phyloP scores from a whole-genome alignment of 345 rosid genomes.

The Citrus hindsii region DNA sequence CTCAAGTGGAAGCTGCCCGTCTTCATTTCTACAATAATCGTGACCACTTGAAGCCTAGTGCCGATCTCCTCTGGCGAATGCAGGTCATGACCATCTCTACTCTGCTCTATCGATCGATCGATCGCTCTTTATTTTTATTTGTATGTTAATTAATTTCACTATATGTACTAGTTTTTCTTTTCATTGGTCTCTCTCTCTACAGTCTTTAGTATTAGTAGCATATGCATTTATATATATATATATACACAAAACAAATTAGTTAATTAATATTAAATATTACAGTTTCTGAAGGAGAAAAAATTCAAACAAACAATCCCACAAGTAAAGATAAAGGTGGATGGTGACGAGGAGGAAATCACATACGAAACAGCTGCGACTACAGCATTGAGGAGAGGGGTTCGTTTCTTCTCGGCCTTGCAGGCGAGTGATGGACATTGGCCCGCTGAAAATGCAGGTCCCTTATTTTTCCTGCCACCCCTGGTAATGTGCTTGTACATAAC shows the following conservation, averaged over 20 bases:
- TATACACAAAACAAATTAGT: no score
- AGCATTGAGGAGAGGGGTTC: slow-evolving; percentile 25
- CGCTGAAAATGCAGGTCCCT: slow-evolving; percentile 39
- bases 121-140: no score
- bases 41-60: slow-evolving; percentile 18
- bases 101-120: no score
- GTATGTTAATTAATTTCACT: no score
- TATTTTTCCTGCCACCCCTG: slow-evolving; percentile 23
- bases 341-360: slow-evolving; percentile 15
- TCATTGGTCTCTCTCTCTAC: no score
- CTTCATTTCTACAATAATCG: slow-evolving; percentile 22
- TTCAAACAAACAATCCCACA: slow-evolving; percentile 28
- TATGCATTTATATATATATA: rapidly evolving
- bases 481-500: slow-evolving; percentile 36
- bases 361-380: slow-evolving; percentile 19
- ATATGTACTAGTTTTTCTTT: no score
- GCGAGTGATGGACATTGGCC: slow-evolving; percentile 42
- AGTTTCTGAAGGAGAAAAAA: slow-evolving; percentile 30
- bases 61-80: slow-evolving; percentile 31
- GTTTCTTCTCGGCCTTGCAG: slow-evolving; percentile 36
- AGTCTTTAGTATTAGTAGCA: no score
- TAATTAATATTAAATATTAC: neutral
- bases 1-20: slow-evolving; percentile 15
- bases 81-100: slow-evolving; percentile 15
- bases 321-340: slow-evolving; percentile 28